Base-by-base conservation (phyloP, 2,329 filamentous ascomycete species). In the Drechslerella coelobrocha region DNA sequence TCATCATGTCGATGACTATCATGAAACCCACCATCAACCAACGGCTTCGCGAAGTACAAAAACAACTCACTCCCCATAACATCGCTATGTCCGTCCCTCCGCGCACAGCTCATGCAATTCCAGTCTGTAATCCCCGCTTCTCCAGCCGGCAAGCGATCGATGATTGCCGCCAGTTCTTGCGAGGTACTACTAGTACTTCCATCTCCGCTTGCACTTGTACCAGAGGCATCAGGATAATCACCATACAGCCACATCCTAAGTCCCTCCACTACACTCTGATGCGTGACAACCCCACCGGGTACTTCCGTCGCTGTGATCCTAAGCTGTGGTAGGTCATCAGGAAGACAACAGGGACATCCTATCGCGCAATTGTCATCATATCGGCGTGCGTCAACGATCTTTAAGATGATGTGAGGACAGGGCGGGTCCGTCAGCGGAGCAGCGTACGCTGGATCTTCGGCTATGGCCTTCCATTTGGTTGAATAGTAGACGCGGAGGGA, bases 11-110 rank as follows among this genome's bases (percentile, higher is more conserved):
- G 6, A 29, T 55, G 8, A 39, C 41, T 57, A 34, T 62, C 21
- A 56, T 57, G 47, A 23, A 24, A 37, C 19, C 65, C 57, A 34
- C 57, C 65, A 4, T 45, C 65, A 6, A 62, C 45, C 52, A 69
- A 52, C 26, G 57, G 57, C 14, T 69, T 69, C n/a, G 34, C 56
- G 57, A 62, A 62, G 19, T 69, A 62, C 26, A 69, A 39, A 48
- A 53, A 69, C 29, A 69, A 39, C 34, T 62, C 31, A 14, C 24
- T 31, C 1, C 57, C 57, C 65, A 61, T 62, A 43, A 69, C 12
- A 52, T 43, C 26, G 39, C 9, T 24, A 7, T 5, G 27, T 21
- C 12, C 53, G 6, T 45, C 31, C 24, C 21, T 29, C 10, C 47
- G 27, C 34, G 26, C 19, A 21, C 21, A 5, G 26, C 51, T 62